Percentiles rank a stretch among this genome's conserved stretches.
Conservation (phyloP, 805 yeast genomes). For the Starmerella roubikii region DNA sequence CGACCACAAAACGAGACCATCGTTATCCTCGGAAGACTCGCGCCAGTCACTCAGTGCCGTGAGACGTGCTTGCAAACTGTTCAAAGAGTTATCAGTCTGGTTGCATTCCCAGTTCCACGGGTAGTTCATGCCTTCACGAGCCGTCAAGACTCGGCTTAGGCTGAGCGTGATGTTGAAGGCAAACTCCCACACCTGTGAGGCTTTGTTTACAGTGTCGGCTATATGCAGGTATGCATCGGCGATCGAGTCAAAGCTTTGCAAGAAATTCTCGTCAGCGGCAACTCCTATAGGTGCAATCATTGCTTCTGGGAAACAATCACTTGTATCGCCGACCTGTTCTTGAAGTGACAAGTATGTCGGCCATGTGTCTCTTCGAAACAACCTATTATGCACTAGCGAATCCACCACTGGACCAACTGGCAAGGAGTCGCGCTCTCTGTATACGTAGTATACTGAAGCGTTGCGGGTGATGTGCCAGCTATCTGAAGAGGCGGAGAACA, state of each 20-base stretch:
- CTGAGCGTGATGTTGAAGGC: constrained; percentile 29
- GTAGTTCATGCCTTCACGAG: constrained; percentile 17
- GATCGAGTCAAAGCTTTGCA: constrained; percentile 20
- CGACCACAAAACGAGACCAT: constrained; percentile 28
- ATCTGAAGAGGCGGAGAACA: too few relatives aligned
- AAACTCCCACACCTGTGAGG: constrained; percentile 25
- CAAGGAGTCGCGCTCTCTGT: too few relatives aligned
- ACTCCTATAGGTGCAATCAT: constrained; percentile 26
- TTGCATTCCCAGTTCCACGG: constrained; percentile 22
- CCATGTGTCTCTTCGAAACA: too few relatives aligned
- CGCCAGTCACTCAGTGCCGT: constrained; percentile 26
- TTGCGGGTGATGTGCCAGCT: too few relatives aligned
- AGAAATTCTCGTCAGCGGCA: constrained; percentile 28
- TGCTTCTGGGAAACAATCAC: not conserved
- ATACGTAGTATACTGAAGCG: too few relatives aligned
- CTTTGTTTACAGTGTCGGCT: constrained; percentile 25
- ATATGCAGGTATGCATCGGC: constrained; percentile 23
- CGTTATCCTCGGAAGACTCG: constrained; percentile 15
- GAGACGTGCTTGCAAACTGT: constrained; percentile 22
- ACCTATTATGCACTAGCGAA: too few relatives aligned
- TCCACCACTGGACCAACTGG: too few relatives aligned
- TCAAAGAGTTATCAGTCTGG: constrained; percentile 15
- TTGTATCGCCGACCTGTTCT: too few relatives aligned
- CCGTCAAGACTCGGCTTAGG: constrained; percentile 22
- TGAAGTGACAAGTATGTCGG: too few relatives aligned